Conservation (phyloP, 2,329 filamentous ascomycete species). For the Fusarium verrucosum region DNA sequence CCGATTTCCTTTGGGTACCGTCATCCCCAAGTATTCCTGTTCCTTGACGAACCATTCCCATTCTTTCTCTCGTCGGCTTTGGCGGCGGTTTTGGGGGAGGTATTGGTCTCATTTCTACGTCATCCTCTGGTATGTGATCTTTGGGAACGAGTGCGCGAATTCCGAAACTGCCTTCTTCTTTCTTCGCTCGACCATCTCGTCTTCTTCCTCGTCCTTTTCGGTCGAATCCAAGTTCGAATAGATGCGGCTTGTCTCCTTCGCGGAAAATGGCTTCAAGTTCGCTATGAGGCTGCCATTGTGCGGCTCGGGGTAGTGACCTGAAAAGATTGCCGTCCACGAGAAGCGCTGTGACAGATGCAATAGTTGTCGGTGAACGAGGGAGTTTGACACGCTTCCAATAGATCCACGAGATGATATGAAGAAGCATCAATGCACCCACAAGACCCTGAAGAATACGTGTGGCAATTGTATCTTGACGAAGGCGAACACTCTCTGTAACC, state of each 20-base stretch:
- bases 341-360: slow-evolving; percentile 51
- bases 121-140: slow-evolving; percentile 35
- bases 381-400: slow-evolving; percentile 41
- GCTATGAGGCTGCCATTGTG: slow-evolving; percentile 39
- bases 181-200: slow-evolving; percentile 28
- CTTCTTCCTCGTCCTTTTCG: slow-evolving; percentile 13
- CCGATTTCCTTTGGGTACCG: slow-evolving; percentile 32
- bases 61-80: slow-evolving; percentile 18
- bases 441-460: slow-evolving; percentile 50
- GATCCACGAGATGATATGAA: slow-evolving; percentile 45
- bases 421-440: slow-evolving; percentile 43
- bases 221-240: slow-evolving; percentile 38
- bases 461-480: slow-evolving; percentile 45
- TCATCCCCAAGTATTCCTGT: slow-evolving; percentile 30
- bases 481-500: slow-evolving; percentile 28
- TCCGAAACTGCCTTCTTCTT: slow-evolving; percentile 34
- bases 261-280: slow-evolving; percentile 32
- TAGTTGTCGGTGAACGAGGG: slow-evolving; percentile 47
- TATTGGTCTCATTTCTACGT: slow-evolving; percentile 40
- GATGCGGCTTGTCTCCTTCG: slow-evolving; percentile 16
- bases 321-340: slow-evolving; percentile 52
- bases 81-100: slow-evolving; percentile 26
- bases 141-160: slow-evolving; percentile 28
- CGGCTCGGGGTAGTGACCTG: slow-evolving; percentile 35
- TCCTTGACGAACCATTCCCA: slow-evolving; percentile 36